Conservation (phyloP, 129 eudicot genomes). For the Heracleum sosnowskyi region DNA sequence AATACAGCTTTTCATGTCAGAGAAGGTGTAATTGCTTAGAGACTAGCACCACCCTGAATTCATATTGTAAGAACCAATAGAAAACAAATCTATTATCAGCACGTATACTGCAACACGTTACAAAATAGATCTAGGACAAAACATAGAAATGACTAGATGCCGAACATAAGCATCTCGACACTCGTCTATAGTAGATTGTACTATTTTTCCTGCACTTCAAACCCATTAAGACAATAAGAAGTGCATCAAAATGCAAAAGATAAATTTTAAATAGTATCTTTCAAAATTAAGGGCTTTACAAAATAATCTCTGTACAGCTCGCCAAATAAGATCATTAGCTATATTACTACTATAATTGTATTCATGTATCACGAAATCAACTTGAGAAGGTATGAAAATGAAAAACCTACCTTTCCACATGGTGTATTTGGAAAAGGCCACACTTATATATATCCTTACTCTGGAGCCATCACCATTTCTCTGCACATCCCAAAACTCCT, state of each 20-base stretch:
- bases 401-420: constrained; percentile 71
- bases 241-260: not conserved
- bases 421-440: constrained; percentile 77
- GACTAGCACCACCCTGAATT: too few relatives aligned
- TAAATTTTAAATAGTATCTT: not conserved
- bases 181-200: constrained; percentile 77
- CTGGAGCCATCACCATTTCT: constrained; percentile 37
- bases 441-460: constrained; percentile 61
- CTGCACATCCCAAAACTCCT: constrained; percentile 89
- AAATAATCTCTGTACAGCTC: not conserved
- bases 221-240: not conserved
- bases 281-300: not conserved
- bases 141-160: not conserved
- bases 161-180: constrained; percentile 59
- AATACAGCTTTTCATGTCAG: too few relatives aligned
- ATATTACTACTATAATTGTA: not conserved
- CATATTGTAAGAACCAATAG: too few relatives aligned
- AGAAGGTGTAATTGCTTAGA: too few relatives aligned
- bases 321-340: not conserved
- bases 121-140: not conserved
- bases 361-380: not conserved
- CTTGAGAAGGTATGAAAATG: not conserved
- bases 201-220: constrained; percentile 70
- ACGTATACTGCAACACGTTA: not conserved
- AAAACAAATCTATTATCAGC: not conserved